Evolutionary conservation across 179 eudicot genomes (phyloP), one percentile per base, ranked within the genome.

Genomic region (Beta lomatogona): DNA sequence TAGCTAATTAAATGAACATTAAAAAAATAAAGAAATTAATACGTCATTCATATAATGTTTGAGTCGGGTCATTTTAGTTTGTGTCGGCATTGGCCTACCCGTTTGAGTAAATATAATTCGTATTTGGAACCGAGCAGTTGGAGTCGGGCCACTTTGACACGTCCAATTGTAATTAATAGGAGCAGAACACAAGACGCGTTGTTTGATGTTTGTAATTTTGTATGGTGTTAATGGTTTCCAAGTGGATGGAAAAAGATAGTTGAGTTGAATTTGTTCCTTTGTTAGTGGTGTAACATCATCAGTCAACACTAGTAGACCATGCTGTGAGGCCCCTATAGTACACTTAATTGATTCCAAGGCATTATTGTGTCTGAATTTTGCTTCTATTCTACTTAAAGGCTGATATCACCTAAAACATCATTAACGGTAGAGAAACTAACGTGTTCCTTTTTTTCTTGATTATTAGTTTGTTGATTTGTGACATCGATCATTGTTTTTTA

Each of bases 221-320:
- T 2, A n/a, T 71, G 58, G 58, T 11, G 9, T 3, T 71, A 9
- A 71, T 71, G 41, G 50, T 71, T 36, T 21, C 58, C 75, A 71
- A 50, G 4, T 50, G 57, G 58, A 14, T 71, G 57, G 36, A 71
- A 71, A 45, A 25, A 22, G 69, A 64, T 41, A 22, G 67, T 10
- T 11, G 69, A 28, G 52, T 48, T 36, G 1, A 36, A 4, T 58
- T 3, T 3, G 61, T 21, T 63, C 67, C 67, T 70, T 21, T 68
- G 52, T 41, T 46, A 71, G 74, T 46, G 74, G 21, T 10, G 75
- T 71, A 48, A 71, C 75, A 71, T 71, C 75, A 71, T 71, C 75
- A 71, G 75, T 71, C 75, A 50, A 71, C 75, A 50, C 18, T 71
- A 11, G 18, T 71, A 48, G 75, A 48, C 75, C 48, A n/a, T 71